phyloP scores from a whole-genome alignment of 805 yeast genomes.

The Saccharomycopsis lassenensis region DNA sequence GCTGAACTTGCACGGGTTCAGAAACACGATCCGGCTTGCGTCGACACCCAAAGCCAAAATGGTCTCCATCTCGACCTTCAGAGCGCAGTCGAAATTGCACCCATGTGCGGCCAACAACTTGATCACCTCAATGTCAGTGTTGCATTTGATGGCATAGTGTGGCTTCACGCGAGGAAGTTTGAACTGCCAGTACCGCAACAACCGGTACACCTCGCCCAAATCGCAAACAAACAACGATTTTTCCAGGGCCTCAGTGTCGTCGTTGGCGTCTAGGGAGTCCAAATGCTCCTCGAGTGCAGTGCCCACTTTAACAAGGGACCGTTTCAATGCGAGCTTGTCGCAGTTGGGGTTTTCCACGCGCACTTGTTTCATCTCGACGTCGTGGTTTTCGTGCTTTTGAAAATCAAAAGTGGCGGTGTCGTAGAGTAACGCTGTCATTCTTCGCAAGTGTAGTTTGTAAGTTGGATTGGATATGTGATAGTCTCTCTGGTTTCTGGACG shows the following conservation, averaged over 20 bases:
- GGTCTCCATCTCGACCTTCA: constrained; percentile 67
- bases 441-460: constrained; percentile 9
- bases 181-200: constrained; percentile 51
- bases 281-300: constrained; percentile 4
- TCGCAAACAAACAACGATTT: constrained; percentile 86
- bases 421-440: constrained; percentile 16
- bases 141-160: constrained; percentile 93
- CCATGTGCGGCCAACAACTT: constrained; percentile 48
- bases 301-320: constrained; percentile 6
- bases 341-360: constrained; percentile 9
- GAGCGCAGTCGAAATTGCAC: constrained; percentile 87
- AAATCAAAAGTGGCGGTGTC: constrained; percentile 2
- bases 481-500: constrained; percentile 15
- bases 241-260: constrained; percentile 69
- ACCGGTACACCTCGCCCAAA: constrained; percentile 55
- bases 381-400: background rate
- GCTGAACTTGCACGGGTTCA: constrained; percentile 88
- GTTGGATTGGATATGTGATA: constrained; percentile 2
- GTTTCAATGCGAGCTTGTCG: background rate
- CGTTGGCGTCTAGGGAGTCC: constrained; percentile 37
- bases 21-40: constrained; percentile 68
- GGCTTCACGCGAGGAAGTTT: constrained; percentile 70
- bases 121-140: constrained; percentile 57
- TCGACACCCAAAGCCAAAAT: constrained; percentile 52
- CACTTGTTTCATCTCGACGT: background rate